Evolutionary conservation across 345 rosid genomes (phyloP).

Genomic region (Laguncularia racemosa): DNA sequence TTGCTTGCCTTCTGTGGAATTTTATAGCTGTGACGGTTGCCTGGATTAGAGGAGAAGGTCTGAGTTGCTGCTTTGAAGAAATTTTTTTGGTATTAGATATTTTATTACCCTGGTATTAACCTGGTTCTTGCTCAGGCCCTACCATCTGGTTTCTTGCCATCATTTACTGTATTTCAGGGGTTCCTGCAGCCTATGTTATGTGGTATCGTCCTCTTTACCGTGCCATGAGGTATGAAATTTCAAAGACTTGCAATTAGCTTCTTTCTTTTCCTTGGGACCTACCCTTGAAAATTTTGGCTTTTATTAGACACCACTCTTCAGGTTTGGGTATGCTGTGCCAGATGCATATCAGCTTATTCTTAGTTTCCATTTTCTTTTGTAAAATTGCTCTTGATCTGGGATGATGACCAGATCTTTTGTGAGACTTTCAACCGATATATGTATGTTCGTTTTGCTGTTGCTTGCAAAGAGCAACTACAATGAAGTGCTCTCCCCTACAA

Average conservation of each 20-base stretch:
- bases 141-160: slow-evolving; percentile 94
- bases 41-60: slow-evolving; percentile 95
- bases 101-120: slow-evolving; percentile 10
- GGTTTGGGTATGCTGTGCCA: too few relatives aligned
- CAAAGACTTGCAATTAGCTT: slow-evolving; percentile 1
- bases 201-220: slow-evolving; percentile 98
- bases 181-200: slow-evolving; percentile 78
- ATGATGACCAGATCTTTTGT: too few relatives aligned
- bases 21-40: slow-evolving; percentile 75
- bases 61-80: slow-evolving; percentile 3
- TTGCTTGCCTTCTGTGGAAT: slow-evolving; percentile 79
- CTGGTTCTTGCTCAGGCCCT: slow-evolving; percentile 41
- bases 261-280: not conserved
- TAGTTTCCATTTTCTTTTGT: too few relatives aligned
- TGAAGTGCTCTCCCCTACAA: too few relatives aligned
- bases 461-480: too few relatives aligned
- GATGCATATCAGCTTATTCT: too few relatives aligned
- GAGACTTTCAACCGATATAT: too few relatives aligned
- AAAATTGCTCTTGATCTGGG: too few relatives aligned
- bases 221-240: slow-evolving; percentile 72
- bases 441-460: too few relatives aligned
- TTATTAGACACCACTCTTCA: too few relatives aligned
- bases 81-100: slow-evolving; percentile 1
- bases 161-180: slow-evolving; percentile 81
- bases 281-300: not conserved